These are phyloP conservation scores for Brassica cretica DNA, from an alignment of 345 rosid genomes.

Conservation along the genomic window DNA sequence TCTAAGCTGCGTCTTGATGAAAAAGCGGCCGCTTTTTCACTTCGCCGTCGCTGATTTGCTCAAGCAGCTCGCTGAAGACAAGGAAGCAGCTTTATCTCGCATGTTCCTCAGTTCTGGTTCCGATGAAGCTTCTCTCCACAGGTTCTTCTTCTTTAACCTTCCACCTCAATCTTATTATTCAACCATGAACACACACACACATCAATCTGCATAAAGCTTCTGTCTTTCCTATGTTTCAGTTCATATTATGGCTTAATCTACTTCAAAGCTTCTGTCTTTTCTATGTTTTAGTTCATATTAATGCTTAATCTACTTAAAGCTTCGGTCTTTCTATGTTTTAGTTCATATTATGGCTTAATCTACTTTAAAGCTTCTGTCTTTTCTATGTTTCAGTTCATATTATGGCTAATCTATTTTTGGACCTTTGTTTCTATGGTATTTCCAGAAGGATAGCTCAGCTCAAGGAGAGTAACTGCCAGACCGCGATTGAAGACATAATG, in stretches of 20 bases:
- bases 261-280: neutral
- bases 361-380: neutral
- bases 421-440: neutral
- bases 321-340: no score
- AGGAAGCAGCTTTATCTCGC: conserved; percentile 57
- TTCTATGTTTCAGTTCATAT: neutral
- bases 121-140: conserved; percentile 72
- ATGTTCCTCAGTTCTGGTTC: conserved; percentile 63
- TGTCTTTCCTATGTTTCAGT: no score
- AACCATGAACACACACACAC: neutral
- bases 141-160: conserved; percentile 39
- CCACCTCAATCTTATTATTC: neutral
- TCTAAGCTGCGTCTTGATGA: conserved; percentile 58
- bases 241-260: no score
- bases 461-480: conserved; percentile 59
- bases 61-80: conserved; percentile 61
- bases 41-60: conserved; percentile 72
- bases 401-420: neutral
- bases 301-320: neutral
- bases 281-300: neutral
- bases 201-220: neutral
- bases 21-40: conserved; percentile 73
- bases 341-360: neutral
- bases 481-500: conserved; percentile 76
- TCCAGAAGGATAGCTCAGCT: conserved; percentile 75